A percentile compares a stretch with the other conserved stretches of the same genome.
Evolutionary conservation across 2,329 filamentous ascomycete species (phyloP).

Genomic region (Colletotrichum sp.): DNA sequence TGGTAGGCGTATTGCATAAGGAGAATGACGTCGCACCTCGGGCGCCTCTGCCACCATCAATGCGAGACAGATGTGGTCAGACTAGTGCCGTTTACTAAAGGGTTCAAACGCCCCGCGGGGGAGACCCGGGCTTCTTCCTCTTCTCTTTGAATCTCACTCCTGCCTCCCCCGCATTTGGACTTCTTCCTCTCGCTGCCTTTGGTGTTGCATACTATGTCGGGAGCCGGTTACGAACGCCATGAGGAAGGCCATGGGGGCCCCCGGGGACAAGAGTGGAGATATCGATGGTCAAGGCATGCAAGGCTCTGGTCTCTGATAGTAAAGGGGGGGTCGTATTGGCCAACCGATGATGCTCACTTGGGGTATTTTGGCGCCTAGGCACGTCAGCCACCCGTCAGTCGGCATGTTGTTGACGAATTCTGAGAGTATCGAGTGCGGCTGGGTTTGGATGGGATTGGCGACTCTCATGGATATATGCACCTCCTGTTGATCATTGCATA

Average conservation of each 20-base stretch:
- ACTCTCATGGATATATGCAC: background rate
- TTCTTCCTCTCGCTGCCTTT: background rate
- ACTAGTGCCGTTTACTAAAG: background rate
- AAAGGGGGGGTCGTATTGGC: background rate
- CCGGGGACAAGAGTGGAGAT: background rate
- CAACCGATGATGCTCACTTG: background rate
- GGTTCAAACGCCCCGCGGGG: conserved; percentile 1
- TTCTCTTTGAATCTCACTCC: background rate
- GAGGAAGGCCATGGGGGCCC: background rate
- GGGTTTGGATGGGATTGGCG: background rate
- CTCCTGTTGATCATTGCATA: background rate
- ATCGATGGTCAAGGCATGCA: background rate
- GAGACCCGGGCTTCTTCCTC: background rate
- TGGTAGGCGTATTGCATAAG: background rate
- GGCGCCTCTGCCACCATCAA: conserved; percentile 13
- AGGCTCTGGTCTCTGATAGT: background rate
- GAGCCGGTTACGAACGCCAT: background rate
- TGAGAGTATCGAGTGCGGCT: background rate
- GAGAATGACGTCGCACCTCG: conserved; percentile 18
- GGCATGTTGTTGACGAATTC: background rate
- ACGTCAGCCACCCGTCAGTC: background rate
- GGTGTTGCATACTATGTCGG: background rate
- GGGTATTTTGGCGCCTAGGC: background rate
- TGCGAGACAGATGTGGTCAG: conserved; percentile 19
- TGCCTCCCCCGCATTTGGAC: background rate